A percentile compares a stretch with the other conserved stretches of the same genome.
Conservation (phyloP, 106 monocot species). For the Agapanthus africanus region DNA sequence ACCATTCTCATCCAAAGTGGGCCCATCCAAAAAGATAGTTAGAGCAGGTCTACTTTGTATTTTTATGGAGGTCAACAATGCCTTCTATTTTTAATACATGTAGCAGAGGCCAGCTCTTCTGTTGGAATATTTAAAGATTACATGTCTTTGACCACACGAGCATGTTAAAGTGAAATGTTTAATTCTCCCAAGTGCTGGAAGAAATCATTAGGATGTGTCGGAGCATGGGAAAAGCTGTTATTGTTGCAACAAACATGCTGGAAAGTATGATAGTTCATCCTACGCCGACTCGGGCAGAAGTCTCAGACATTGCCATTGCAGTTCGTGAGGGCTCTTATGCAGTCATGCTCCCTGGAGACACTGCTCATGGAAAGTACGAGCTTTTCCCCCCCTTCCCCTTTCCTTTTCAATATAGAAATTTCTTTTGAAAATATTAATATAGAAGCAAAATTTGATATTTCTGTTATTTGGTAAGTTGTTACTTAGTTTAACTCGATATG, state of each 20-base stretch:
- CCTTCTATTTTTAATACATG: background rate
- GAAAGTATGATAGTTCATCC: conserved; percentile 99
- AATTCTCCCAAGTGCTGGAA: conserved; percentile 44
- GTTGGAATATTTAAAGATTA: background rate
- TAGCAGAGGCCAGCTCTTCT: background rate
- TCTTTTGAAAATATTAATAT: background rate
- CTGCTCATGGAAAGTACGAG: conserved; percentile 95
- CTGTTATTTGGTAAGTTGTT: background rate
- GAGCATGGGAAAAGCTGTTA: conserved; percentile 99
- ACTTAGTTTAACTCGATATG: background rate
- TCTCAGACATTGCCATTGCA: too few species aligned
- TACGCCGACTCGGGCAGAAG: conserved; percentile 92
- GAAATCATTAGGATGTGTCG: conserved; percentile 90
- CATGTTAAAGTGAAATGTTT: background rate
- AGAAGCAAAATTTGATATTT: background rate
- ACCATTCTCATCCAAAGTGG: too few species aligned
- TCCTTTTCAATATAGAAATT: background rate
- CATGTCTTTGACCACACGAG: background rate
- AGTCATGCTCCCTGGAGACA: conserved; percentile 97
- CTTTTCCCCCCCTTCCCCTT: background rate
- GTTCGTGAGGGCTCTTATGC: conserved; percentile 90
- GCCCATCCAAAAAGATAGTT: too few species aligned
- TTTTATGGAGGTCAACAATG: too few species aligned
- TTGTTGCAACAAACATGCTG: conserved; percentile 97
- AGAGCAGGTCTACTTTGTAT: too few species aligned